Evolutionary conservation across 2,329 filamentous ascomycete genomes (phyloP), one percentile per base, ranked within the genome.

Genomic region (Purpureocillium takamizusanense): DNA sequence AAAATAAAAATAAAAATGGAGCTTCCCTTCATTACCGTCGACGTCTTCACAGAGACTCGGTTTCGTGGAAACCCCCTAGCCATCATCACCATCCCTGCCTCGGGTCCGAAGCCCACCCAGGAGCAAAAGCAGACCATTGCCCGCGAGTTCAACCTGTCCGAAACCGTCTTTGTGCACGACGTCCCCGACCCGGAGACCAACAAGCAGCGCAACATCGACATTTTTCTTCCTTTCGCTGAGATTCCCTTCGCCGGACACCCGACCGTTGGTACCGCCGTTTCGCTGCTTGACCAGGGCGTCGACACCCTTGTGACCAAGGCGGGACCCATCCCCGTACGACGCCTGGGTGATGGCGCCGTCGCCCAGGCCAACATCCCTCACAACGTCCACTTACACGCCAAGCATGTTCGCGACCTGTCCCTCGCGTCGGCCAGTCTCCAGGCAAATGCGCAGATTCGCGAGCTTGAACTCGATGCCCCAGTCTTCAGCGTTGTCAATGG

Each of bases 401-500:
- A 54, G 16, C 63, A 56, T 7, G 55, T 74, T 4, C 53, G 53
- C 12, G 47, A 60, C 25, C 44, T 65, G 4, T 31, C 37, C 31
- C 37, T 55, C 27, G 33, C 42, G 11, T 38, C 49, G 39, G 43
- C 42, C 12, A 46, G 54, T 15, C 53, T 65, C 11, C 53, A 56
- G 16, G 14, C 43, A 8, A 51, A 59, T 21, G 32, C 45, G 0
- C 43, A 42, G 4, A 53, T 67, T 35, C 52, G 52, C 16, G 38
- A 53, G n/a, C 57, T 58, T 4, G 64, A 68, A 55, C 46, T 63
- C 25, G 42, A 48, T 10, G 65, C 70, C 8, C 69, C 72, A 12
- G 51, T 76, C 14, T 69, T 78, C 40, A 79, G 74, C 46, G 75
- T 88, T 33, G 83, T 87, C 28, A 76, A 76, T 33, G 85, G 84